phyloP scores from a whole-genome alignment of 1,284 basidiomycete genomes.

The Irpex sp. region DNA sequence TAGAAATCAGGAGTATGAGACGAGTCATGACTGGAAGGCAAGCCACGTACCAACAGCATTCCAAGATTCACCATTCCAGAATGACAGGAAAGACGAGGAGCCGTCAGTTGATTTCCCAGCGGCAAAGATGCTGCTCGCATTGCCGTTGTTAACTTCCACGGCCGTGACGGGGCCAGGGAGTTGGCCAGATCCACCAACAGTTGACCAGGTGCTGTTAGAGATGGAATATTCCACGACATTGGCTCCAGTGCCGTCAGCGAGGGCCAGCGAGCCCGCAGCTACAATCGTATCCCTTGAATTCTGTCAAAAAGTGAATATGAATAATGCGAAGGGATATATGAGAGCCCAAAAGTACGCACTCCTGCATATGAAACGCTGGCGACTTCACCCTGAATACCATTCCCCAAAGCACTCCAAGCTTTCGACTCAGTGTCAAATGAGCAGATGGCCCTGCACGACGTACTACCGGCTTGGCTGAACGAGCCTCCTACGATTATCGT shows the following conservation, averaged over 20 bases:
- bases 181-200: conserved; percentile 59
- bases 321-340: not conserved
- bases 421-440: conserved; percentile 62
- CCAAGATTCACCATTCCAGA: conserved; percentile 84
- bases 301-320: conserved; percentile 31
- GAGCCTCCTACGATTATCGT: conserved; percentile 82
- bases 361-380: conserved; percentile 78
- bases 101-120: conserved; percentile 72
- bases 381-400: conserved; percentile 81
- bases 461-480: conserved; percentile 77
- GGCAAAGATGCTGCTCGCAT: conserved; percentile 84
- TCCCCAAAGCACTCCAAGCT: conserved; percentile 83
- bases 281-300: conserved; percentile 61
- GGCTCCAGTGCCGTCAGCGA: conserved; percentile 34
- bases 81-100: conserved; percentile 67
- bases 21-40: too few species aligned
- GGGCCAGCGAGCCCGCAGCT: conserved; percentile 70
- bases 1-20: conserved; percentile 19
- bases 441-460: conserved; percentile 81
- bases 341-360: conserved; percentile 38
- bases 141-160: conserved; percentile 79
- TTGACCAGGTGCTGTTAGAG: conserved; percentile 73
- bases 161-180: conserved; percentile 91
- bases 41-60: conserved; percentile 48
- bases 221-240: conserved; percentile 71